A percentile compares a stretch with the other conserved stretches of the same genome.
phyloP scores from a whole-genome alignment of 768 basidiomycete species.

The Russula compacta region DNA sequence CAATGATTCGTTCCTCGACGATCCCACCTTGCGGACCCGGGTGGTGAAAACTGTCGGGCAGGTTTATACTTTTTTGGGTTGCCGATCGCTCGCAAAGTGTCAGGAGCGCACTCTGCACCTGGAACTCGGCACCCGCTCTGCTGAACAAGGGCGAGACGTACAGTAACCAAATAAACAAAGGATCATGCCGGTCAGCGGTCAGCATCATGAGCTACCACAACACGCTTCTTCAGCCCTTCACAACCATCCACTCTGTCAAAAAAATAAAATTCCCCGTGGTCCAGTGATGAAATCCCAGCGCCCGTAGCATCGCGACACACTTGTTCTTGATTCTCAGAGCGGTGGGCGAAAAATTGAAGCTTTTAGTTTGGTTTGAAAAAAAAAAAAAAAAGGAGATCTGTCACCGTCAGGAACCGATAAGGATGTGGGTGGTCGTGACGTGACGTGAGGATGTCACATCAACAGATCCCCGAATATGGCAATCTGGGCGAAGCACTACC shows the following conservation, averaged over 20 bases:
- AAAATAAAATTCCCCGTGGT: background rate
- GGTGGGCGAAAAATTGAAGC: constrained; percentile 7
- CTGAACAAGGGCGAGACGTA: constrained; percentile 5
- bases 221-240: constrained; percentile 7
- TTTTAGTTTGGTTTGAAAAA: constrained; percentile 7
- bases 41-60: constrained; percentile 8
- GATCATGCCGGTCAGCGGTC: background rate
- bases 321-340: background rate
- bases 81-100: constrained; percentile 19
- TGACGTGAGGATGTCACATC: constrained; percentile 3
- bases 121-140: constrained; percentile 11
- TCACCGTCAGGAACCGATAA: constrained; percentile 16
- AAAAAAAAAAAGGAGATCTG: constrained; percentile 5
- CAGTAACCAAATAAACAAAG: background rate
- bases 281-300: background rate
- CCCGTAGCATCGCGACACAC: background rate
- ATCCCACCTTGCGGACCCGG: constrained; percentile 13
- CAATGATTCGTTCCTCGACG: constrained; percentile 12
- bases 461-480: background rate
- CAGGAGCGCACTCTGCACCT: constrained; percentile 11
- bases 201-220: constrained; percentile 2
- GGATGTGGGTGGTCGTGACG: constrained; percentile 3
- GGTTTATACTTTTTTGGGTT: constrained; percentile 19
- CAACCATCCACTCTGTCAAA: background rate
- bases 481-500: background rate